Conservation (phyloP, 495 filamentous ascomycete genomes). For the Neurospora terricola region DNA sequence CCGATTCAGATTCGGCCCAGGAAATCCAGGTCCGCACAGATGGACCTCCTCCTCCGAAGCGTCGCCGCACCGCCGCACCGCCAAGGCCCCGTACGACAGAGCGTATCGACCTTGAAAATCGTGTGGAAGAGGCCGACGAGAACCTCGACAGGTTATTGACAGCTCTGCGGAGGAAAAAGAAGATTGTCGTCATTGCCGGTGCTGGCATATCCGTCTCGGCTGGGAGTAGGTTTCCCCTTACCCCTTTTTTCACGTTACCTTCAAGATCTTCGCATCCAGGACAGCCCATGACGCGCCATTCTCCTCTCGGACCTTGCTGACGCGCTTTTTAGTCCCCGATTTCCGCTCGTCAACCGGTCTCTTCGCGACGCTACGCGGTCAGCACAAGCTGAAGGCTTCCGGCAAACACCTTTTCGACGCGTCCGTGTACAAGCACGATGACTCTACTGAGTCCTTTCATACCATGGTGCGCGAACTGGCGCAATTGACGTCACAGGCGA, state of each 20-base stretch:
- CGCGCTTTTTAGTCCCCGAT: slow-evolving; percentile 64
- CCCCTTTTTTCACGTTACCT: not conserved
- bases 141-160: slow-evolving; percentile 60
- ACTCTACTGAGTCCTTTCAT: slow-evolving; percentile 81
- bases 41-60: slow-evolving; percentile 62
- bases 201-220: slow-evolving; percentile 95
- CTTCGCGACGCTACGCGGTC: slow-evolving; percentile 69
- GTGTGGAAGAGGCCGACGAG: slow-evolving; percentile 33
- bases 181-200: slow-evolving; percentile 93
- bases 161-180: slow-evolving; percentile 76
- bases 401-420: slow-evolving; percentile 96
- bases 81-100: slow-evolving; percentile 67
- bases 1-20: slow-evolving; percentile 19
- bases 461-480: slow-evolving; percentile 88
- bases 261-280: not conserved
- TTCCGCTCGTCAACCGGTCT: slow-evolving; percentile 86
- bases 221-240: slow-evolving; percentile 60
- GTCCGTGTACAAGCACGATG: slow-evolving; percentile 87
- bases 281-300: not conserved
- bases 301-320: slow-evolving; percentile 8
- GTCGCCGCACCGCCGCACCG: slow-evolving; percentile 51
- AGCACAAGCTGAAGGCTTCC: slow-evolving; percentile 85
- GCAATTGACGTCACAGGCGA: slow-evolving; percentile 57
- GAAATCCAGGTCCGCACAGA: slow-evolving; percentile 46
- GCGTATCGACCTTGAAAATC: slow-evolving; percentile 57